Percentiles rank a stretch among this genome's conserved stretches.
phyloP scores from a whole-genome alignment of 768 basidiomycete genomes.

The Galerina marginata region DNA sequence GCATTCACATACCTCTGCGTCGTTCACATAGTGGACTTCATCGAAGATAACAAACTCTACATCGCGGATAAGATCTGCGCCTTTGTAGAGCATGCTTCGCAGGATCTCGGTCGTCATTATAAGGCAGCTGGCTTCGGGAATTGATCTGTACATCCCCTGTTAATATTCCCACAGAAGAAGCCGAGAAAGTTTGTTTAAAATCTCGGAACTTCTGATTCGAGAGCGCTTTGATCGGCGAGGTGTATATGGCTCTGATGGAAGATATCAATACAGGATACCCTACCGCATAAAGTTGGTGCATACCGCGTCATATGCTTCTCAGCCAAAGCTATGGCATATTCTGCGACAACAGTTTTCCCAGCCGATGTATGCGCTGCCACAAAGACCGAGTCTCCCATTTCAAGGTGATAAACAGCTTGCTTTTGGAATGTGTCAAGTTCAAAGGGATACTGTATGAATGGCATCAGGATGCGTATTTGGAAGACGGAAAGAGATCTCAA shows the following conservation, averaged over 20 bases:
- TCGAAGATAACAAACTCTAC: constrained; percentile 99
- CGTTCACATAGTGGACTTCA: constrained; percentile 99
- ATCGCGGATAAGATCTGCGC: constrained; percentile 96
- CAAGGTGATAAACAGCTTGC: constrained; percentile 96
- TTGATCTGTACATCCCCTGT: constrained; percentile 99
- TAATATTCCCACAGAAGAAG: constrained; percentile 90
- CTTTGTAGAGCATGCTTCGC: constrained; percentile 98
- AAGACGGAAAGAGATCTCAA: background rate
- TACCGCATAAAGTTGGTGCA: constrained; percentile 13
- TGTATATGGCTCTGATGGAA: constrained; percentile 88
- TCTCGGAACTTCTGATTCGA: constrained; percentile 99
- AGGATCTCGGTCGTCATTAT: constrained; percentile 99
- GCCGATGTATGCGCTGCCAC: constrained; percentile 99
- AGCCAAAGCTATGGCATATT: constrained; percentile 97
- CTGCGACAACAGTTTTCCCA: constrained; percentile 98
- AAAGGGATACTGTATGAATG: constrained; percentile 80
- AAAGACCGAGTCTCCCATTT: constrained; percentile 97
- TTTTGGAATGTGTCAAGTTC: constrained; percentile 99
- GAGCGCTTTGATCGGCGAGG: constrained; percentile 97
- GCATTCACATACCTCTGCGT: constrained; percentile 77
- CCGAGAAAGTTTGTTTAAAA: constrained; percentile 95
- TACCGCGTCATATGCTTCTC: constrained; percentile 99
- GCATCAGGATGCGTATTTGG: constrained; percentile 29
- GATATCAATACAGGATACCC: constrained; percentile 15
- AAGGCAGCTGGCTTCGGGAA: constrained; percentile 91